phyloP scores from a whole-genome alignment of 768 basidiomycete species.

The Paxillus involutus region DNA sequence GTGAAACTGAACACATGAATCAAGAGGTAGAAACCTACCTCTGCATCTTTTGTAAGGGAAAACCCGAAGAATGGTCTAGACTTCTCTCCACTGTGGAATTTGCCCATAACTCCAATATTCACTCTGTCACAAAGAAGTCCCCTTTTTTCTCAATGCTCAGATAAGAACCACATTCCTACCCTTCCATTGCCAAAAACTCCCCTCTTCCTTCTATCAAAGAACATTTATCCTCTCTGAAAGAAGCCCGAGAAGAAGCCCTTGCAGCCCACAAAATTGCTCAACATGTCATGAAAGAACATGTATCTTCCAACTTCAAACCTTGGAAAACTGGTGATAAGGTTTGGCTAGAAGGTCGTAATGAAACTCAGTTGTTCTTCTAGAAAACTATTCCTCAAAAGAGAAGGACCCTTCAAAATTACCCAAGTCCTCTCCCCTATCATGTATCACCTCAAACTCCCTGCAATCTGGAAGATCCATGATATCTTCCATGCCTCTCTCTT shows the following conservation, averaged over 20 bases:
- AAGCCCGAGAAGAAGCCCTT: neutral
- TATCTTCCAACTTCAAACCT: neutral
- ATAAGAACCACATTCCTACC: neutral
- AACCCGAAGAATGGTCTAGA: neutral
- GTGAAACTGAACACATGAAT: neutral
- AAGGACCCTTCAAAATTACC: no score
- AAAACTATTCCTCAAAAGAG: no score
- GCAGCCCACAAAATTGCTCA: neutral
- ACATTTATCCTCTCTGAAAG: neutral
- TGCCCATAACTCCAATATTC: neutral
- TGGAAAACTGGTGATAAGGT: neutral
- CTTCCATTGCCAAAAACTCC: neutral
- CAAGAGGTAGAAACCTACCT: neutral
- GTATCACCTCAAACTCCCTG: neutral
- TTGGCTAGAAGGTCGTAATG: neutral
- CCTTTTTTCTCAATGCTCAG: neutral
- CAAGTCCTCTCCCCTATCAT: neutral
- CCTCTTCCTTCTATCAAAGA: neutral
- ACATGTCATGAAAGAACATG: neutral
- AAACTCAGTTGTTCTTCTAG: neutral
- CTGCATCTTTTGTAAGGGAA: constrained; percentile 6
- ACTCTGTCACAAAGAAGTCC: neutral
- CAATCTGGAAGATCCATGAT: neutral
- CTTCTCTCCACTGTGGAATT: constrained; percentile 22
- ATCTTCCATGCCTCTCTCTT: neutral